Percentiles rank a stretch among this genome's conserved stretches.
Conservation (phyloP, 2,329 filamentous ascomycete species). For the Pestalotiopsis sp. region DNA sequence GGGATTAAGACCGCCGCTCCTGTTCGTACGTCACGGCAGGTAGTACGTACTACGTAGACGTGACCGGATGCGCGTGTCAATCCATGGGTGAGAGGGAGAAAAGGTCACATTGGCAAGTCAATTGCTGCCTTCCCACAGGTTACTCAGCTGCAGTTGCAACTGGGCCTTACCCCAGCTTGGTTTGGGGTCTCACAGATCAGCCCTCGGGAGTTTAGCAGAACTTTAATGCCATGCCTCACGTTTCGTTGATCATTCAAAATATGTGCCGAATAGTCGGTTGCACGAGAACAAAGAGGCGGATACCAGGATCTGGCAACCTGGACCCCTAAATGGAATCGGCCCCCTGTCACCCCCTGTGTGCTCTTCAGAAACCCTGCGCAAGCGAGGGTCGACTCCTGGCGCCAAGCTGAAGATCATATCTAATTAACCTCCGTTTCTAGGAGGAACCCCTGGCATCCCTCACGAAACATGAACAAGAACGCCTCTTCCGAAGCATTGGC, state of each 20-base stretch:
- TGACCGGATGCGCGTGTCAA: background rate
- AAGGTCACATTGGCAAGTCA: background rate
- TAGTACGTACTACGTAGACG: background rate
- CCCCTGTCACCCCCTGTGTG: slow-evolving; percentile 20
- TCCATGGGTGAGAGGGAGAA: background rate
- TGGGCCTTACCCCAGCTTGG: slow-evolving; percentile 20
- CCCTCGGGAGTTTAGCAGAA: slow-evolving; percentile 21
- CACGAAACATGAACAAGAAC: slow-evolving; percentile 3
- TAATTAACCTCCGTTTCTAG: slow-evolving; percentile 28
- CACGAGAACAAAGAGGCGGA: slow-evolving; percentile 14
- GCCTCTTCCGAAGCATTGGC: slow-evolving; percentile 3
- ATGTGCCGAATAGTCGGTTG: slow-evolving; percentile 3
- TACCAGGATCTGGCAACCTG: slow-evolving; percentile 24
- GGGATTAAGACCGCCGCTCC: background rate
- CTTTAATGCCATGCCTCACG: slow-evolving; percentile 13
- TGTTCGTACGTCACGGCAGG: background rate
- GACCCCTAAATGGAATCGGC: slow-evolving; percentile 18
- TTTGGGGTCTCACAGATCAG: slow-evolving; percentile 21
- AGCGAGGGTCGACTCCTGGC: slow-evolving; percentile 27
- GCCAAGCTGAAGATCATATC: slow-evolving; percentile 28
- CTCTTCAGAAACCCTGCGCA: slow-evolving; percentile 23
- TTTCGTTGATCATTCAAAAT: slow-evolving; percentile 19
- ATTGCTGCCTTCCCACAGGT: background rate
- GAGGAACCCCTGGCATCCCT: slow-evolving; percentile 6
- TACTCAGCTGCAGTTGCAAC: background rate